These are phyloP conservation scores for Phytopythium vexans DNA, from an alignment of 352 stramenopile species.

Conservation along the genomic window DNA sequence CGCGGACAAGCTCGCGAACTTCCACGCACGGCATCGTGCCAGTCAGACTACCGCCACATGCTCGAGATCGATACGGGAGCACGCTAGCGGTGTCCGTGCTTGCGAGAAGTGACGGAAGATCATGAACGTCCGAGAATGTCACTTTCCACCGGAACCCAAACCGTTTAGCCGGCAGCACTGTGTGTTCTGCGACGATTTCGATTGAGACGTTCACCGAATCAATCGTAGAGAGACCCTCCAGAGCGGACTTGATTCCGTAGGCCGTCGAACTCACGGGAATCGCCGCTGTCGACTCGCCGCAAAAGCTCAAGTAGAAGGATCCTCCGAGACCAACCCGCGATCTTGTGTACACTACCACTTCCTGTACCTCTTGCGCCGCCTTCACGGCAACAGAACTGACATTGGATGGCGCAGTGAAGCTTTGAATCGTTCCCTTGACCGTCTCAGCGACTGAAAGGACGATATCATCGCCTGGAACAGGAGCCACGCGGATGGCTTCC, in stretches of 20 bases:
- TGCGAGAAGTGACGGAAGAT: constrained; percentile 45
- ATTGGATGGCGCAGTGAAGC: constrained; percentile 13
- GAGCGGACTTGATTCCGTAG: constrained; percentile 37
- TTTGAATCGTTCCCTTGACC: constrained; percentile 22
- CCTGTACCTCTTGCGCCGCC: constrained; percentile 50
- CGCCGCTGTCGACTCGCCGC: constrained; percentile 46
- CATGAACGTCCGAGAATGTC: constrained; percentile 35
- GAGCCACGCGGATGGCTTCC: constrained; percentile 6
- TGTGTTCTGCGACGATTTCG: constrained; percentile 16
- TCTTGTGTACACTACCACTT: constrained; percentile 62
- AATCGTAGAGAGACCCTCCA: constrained; percentile 70
- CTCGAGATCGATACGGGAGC: constrained; percentile 27
- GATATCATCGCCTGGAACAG: constrained; percentile 1
- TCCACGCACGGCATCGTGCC: constrained; percentile 55
- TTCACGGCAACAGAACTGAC: constrained; percentile 24
- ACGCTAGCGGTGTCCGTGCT: constrained; percentile 32
- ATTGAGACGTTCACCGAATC: constrained; percentile 44
- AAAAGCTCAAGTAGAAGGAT: constrained; percentile 53
- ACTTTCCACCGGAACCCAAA: constrained; percentile 72
- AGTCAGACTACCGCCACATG: constrained; percentile 56
- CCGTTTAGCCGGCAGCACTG: constrained; percentile 28
- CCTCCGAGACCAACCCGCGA: constrained; percentile 63
- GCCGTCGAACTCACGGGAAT: constrained; percentile 42
- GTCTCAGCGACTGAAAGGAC: constrained; percentile 18
- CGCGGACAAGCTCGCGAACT: constrained; percentile 23